phyloP scores from a whole-genome alignment of 176 grass and related monocot genomes.

The Melocanna baccifera region DNA sequence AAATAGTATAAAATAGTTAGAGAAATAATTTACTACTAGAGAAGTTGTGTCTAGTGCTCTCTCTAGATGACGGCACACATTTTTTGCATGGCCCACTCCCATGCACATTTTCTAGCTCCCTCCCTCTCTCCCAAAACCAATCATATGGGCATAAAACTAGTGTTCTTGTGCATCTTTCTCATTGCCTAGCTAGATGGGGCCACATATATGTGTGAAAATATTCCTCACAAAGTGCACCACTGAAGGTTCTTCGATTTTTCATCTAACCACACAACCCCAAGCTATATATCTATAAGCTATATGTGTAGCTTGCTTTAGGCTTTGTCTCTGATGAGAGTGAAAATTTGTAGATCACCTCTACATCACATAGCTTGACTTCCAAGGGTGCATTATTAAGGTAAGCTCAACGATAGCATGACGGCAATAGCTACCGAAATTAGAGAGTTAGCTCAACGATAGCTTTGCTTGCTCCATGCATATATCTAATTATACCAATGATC shows the following conservation, averaged over 20 bases:
- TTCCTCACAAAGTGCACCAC: constrained; percentile 46
- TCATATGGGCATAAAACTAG: constrained; percentile 49
- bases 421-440: neutral
- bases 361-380: constrained; percentile 1
- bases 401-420: constrained; percentile 47
- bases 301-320: neutral
- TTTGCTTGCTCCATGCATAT: neutral
- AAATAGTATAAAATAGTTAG: no score
- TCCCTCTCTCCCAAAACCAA: constrained; percentile 21
- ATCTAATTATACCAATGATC: neutral
- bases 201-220: constrained; percentile 15
- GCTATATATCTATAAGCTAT: constrained; percentile 34
- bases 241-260: constrained; percentile 30
- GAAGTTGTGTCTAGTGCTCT: no score
- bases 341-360: neutral
- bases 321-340: neutral
- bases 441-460: no score
- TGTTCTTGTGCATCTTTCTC: constrained; percentile 5
- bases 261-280: constrained; percentile 23
- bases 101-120: constrained; percentile 38
- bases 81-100: constrained; percentile 28
- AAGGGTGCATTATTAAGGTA: constrained; percentile 33
- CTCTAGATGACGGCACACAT: neutral
- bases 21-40: no score
- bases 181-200: constrained; percentile 28